Evolutionary conservation across 352 stramenopile genomes (phyloP), one percentile per base, ranked within the genome.

Genomic region (Pythium brachiatum): DNA sequence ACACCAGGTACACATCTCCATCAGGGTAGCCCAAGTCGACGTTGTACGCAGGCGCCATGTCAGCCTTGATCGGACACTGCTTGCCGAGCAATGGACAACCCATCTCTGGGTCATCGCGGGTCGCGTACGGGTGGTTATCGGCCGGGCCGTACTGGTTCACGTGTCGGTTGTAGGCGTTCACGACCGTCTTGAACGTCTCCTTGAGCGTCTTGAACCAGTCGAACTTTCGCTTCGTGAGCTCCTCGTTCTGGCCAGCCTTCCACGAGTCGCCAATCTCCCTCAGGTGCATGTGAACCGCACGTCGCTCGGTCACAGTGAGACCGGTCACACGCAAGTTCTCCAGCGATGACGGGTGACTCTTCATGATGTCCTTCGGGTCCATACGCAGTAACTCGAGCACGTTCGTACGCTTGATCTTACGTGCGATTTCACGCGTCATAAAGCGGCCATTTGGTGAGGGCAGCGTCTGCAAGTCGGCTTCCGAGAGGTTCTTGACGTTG

Each of bases 371-470:
- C 56, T 76, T 73, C 6, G 91, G 91, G 51, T 96, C 78, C 73
- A 92, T 79, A 55, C 91, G 88, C 36, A 97, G 68, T 46, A 97
- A 66, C 70, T 97, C 86, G 0, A 98, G 66, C 3, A 98, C 88
- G 70, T 97, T 97, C 29, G 88, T 96, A 67, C 92, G 83, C 72
- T 98, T 98, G 62, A 89, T 97, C 76, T 96, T 97, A 41, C 88
- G 83, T 29, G 89, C 90, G 47, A 95, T 74, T 31, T 90, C 81
- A 44, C 83, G 79, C 13, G 87, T 73, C 36, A 98, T 70, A 47
- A 79, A 75, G 51, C 90, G 83, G 16, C 89, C 90, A 32, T 85
- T 96, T 18, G 89, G 84, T 16, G 88, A 87, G 46, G 61, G 62
- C 38, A 77, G 69, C 2, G 70, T 79, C 52, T 88, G 77, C 16